phyloP scores from a whole-genome alignment of 1,139 yeast genomes.

The Pichia sp. region DNA sequence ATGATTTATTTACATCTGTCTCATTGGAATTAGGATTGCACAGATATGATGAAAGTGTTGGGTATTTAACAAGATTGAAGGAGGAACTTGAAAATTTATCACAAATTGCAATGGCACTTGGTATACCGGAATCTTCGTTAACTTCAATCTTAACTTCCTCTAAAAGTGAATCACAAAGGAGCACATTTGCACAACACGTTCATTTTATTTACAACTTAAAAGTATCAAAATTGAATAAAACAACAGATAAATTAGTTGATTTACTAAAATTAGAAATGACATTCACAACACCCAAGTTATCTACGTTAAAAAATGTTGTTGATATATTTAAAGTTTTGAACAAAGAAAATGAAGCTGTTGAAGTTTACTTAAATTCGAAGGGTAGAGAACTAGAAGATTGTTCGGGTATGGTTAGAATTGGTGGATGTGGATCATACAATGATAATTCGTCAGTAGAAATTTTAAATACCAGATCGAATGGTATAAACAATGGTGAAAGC shows the following conservation, averaged over 20 bases:
- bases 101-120: conserved; percentile 6
- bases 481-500: background rate
- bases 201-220: conserved; percentile 10
- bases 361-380: conserved; percentile 7
- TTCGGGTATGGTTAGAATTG: conserved; percentile 10
- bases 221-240: background rate
- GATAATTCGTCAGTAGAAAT: background rate
- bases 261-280: conserved; percentile 6
- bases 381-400: conserved; percentile 10
- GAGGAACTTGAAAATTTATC: conserved; percentile 29
- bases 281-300: background rate
- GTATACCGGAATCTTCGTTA: conserved; percentile 7
- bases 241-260: conserved; percentile 6
- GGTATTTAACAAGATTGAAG: conserved; percentile 45
- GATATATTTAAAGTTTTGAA: conserved; percentile 7
- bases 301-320: conserved; percentile 1
- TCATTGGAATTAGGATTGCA: conserved; percentile 25
- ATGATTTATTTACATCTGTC: conserved; percentile 24
- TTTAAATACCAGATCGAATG: background rate
- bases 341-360: conserved; percentile 13
- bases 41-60: conserved; percentile 25
- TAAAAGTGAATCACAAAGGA: background rate
- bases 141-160: conserved; percentile 3
- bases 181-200: conserved; percentile 8
- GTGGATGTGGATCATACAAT: conserved; percentile 5